These are phyloP conservation scores for Paracoccidioides brasiliensis DNA, from an alignment of 2,329 filamentous ascomycete species.

Conservation along the genomic window DNA sequence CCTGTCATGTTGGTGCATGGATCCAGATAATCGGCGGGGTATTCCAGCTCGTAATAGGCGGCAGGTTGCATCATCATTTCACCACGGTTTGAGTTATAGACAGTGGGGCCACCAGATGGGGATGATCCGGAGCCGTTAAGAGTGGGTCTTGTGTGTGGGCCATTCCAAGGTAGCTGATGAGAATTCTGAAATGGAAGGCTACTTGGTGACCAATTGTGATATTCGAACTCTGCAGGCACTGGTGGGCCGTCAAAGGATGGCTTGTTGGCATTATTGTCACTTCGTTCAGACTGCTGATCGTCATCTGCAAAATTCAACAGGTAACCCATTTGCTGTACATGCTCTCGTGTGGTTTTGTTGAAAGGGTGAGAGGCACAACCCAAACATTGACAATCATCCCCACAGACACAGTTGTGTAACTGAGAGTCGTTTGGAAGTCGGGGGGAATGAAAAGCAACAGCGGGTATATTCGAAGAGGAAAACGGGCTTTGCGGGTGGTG, in stretches of 20 bases:
- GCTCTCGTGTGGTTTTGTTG: slow-evolving; percentile 33
- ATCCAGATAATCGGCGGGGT: slow-evolving; percentile 25
- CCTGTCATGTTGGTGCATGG: slow-evolving; percentile 37
- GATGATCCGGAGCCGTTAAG: slow-evolving; percentile 7
- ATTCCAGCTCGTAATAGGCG: slow-evolving; percentile 31
- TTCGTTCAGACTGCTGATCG: slow-evolving; percentile 13
- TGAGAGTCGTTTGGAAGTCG: background rate
- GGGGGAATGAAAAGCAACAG: background rate
- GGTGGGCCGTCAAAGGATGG: slow-evolving; percentile 13
- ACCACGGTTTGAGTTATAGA: slow-evolving; percentile 3
- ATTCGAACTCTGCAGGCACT: slow-evolving; percentile 10
- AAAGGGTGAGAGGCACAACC: slow-evolving; percentile 36
- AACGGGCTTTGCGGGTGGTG: background rate
- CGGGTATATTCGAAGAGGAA: background rate
- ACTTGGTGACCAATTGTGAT: slow-evolving; percentile 10
- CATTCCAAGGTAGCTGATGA: background rate
- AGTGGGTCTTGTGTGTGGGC: slow-evolving; percentile 2
- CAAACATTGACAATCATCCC: slow-evolving; percentile 34
- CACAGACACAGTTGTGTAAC: slow-evolving; percentile 25
- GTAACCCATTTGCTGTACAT: slow-evolving; percentile 34
- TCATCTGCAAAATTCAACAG: slow-evolving; percentile 26
- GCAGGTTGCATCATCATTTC: slow-evolving; percentile 29
- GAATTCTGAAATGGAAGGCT: background rate
- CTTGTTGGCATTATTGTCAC: slow-evolving; percentile 12
- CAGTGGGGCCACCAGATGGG: background rate